phyloP scores from a whole-genome alignment of 331 rosid genomes.

The Phaseolus coccineus region DNA sequence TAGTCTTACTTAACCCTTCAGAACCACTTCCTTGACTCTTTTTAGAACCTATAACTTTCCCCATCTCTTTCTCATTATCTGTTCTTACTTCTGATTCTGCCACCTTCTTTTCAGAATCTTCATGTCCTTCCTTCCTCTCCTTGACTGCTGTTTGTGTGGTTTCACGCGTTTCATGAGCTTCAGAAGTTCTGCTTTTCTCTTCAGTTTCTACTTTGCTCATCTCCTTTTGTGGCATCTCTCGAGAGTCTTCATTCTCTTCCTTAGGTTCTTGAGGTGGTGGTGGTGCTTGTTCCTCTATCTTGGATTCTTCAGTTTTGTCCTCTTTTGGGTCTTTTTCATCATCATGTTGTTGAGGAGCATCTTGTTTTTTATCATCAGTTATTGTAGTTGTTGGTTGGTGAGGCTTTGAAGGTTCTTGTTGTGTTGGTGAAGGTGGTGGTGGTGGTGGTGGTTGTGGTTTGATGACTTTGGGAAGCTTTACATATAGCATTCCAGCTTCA shows the following conservation, averaged over 20 bases:
- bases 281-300: not conserved
- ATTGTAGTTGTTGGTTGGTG: not conserved
- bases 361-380: not conserved
- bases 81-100: not conserved
- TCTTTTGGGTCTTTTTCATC: slow-evolving; percentile 20
- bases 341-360: not conserved
- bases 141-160: not conserved
- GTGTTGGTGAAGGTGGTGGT: not conserved
- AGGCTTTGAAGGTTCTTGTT: not conserved
- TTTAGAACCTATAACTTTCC: not conserved
- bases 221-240: not conserved
- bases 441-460: not conserved
- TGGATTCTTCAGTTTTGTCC: slow-evolving; percentile 17
- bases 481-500: slow-evolving; percentile 56
- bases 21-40: not conserved
- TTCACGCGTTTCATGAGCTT: not conserved
- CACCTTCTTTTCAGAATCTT: not conserved
- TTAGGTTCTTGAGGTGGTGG: not conserved
- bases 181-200: not conserved
- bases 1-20: not conserved
- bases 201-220: not conserved
- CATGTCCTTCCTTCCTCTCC: not conserved
- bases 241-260: not conserved
- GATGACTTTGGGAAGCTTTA: slow-evolving; percentile 54
- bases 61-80: not conserved